Conservation (phyloP, 345 rosid species). For the Raphanus raphanistrum region DNA sequence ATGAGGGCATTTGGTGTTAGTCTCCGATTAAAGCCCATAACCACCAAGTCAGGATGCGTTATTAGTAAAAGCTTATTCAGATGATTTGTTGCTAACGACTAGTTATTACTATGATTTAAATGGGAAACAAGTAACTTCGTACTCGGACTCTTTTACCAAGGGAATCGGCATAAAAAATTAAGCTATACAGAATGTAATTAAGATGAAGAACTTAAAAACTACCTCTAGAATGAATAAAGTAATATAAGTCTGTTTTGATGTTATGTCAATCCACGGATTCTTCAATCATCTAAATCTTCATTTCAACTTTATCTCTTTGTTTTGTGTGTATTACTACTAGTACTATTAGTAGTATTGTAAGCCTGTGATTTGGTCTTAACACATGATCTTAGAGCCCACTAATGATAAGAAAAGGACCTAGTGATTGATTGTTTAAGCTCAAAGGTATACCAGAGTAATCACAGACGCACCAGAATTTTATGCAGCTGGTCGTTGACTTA, state of each 20-base stretch:
- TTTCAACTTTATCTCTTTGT: background rate
- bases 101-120: background rate
- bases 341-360: background rate
- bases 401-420: background rate
- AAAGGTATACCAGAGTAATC: background rate
- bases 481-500: slow-evolving; percentile 22
- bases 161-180: background rate
- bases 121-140: background rate
- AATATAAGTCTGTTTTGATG: background rate
- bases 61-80: too few species aligned
- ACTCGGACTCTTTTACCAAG: background rate
- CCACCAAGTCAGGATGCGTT: background rate
- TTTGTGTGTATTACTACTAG: background rate
- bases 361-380: background rate
- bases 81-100: background rate
- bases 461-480: background rate
- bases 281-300: background rate
- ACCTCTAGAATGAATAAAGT: background rate
- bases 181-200: background rate
- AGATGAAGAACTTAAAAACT: background rate
- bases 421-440: background rate
- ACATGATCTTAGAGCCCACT: background rate
- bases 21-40: background rate
- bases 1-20: too few species aligned
- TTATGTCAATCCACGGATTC: background rate